These are phyloP conservation scores for Schizophyllum commune DNA, from an alignment of 1,284 basidiomycete genomes.

Conservation along the genomic window DNA sequence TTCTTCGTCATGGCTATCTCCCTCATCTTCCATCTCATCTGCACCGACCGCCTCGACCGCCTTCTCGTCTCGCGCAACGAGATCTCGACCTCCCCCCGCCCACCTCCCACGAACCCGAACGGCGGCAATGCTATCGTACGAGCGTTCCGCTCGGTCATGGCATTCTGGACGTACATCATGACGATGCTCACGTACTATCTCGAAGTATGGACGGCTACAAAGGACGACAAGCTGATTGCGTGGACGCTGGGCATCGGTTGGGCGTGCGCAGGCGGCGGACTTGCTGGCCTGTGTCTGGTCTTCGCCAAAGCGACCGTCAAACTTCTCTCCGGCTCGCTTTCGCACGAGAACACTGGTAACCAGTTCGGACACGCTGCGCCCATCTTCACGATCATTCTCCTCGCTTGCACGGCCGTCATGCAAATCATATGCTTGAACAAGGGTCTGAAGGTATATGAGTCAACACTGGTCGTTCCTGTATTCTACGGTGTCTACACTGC, in stretches of 20 bases:
- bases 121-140: conserved; percentile 10
- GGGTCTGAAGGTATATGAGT: conserved; percentile 75
- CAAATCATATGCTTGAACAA: conserved; percentile 91
- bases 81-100: conserved; percentile 34
- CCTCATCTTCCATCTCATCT: conserved; percentile 59
- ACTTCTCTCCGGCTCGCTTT: conserved; percentile 65
- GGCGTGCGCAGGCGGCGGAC: conserved; percentile 83
- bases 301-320: conserved; percentile 87
- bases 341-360: conserved; percentile 74
- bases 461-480: conserved; percentile 69
- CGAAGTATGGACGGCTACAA: conserved; percentile 69
- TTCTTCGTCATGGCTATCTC: conserved; percentile 73
- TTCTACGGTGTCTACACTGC: conserved; percentile 70
- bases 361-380: conserved; percentile 78
- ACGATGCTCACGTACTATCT: conserved; percentile 51
- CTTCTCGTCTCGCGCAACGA: conserved; percentile 62
- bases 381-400: conserved; percentile 77
- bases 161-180: conserved; percentile 41
- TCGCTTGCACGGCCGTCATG: conserved; percentile 72
- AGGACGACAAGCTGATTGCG: conserved; percentile 75
- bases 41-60: conserved; percentile 58
- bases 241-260: conserved; percentile 90
- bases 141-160: conserved; percentile 19
- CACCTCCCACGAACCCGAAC: conserved; percentile 7
- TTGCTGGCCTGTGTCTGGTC: conserved; percentile 84